Conservation (phyloP, 2,329 filamentous ascomycete species). For the Talaromyces piceae region DNA sequence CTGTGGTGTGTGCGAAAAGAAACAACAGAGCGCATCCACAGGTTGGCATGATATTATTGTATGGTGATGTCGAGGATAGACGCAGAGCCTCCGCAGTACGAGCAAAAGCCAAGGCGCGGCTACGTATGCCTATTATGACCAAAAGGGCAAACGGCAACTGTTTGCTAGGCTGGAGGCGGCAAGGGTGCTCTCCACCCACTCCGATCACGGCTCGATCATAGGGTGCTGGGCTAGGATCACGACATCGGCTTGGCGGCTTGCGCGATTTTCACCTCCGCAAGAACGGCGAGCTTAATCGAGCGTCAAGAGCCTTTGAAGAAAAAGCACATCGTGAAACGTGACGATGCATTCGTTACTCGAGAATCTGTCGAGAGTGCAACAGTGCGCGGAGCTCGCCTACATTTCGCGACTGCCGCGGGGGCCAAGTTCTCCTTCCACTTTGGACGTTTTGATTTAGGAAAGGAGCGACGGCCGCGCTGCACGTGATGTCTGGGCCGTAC, state of each 20-base stretch:
- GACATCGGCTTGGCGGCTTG: constrained; percentile 19
- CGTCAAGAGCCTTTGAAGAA: neutral
- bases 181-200: neutral
- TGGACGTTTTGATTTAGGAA: no score
- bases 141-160: neutral
- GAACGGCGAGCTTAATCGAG: neutral
- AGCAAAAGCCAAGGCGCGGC: neutral
- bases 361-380: neutral
- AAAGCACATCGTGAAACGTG: no score
- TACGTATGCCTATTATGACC: no score
- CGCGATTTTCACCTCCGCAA: constrained; percentile 16
- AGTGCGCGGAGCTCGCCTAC: neutral
- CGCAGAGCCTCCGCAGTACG: neutral
- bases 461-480: no score
- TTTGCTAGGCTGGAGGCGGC: neutral
- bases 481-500: no score
- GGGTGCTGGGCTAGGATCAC: constrained; percentile 14
- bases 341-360: no score
- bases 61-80: no score
- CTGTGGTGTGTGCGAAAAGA: neutral
- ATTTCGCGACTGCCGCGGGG: neutral
- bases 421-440: no score
- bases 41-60: no score
- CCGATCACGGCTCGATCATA: neutral
- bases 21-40: no score